phyloP scores from a whole-genome alignment of 179 eudicot species.

The Vitellaria paradoxa region DNA sequence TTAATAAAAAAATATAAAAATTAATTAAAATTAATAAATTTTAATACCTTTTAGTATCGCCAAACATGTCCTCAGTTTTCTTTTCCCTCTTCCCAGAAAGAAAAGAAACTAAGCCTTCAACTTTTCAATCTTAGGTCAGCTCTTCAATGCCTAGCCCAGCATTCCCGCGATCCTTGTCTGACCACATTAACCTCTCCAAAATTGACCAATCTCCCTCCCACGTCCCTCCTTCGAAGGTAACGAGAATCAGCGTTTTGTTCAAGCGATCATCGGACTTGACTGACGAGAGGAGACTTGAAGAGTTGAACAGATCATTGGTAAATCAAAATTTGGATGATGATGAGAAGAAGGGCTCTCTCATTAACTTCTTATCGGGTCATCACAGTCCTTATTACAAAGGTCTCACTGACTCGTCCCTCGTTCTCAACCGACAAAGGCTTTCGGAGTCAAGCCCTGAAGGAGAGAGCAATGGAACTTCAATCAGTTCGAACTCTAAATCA shows the following conservation, averaged over 20 bases:
- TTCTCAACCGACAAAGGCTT: background rate
- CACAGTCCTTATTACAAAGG: constrained; percentile 26
- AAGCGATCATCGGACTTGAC: constrained; percentile 13
- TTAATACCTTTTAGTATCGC: background rate
- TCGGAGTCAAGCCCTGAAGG: background rate
- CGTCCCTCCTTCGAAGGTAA: background rate
- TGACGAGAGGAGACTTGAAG: constrained; percentile 13
- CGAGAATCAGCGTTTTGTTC: background rate
- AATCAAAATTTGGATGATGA: too few relatives aligned
- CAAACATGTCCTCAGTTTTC: background rate
- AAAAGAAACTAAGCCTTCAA: background rate
- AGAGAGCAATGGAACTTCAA: background rate
- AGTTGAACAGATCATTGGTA: constrained; percentile 6
- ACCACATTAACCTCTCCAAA: background rate
- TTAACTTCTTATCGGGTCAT: background rate
- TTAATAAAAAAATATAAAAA: too few relatives aligned
- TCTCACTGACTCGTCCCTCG: constrained; percentile 20
- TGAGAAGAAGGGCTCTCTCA: background rate
- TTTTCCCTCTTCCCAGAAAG: background rate
- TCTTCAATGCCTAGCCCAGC: constrained; percentile 7
- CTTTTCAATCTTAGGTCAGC: background rate
- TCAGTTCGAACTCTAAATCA: background rate
- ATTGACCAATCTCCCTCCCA: background rate
- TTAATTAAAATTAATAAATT: too few relatives aligned
- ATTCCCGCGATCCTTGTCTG: background rate